Evolutionary conservation across 108 stramenopile genomes (phyloP).

Genomic region (Pseudonitzschia delicatissima): DNA sequence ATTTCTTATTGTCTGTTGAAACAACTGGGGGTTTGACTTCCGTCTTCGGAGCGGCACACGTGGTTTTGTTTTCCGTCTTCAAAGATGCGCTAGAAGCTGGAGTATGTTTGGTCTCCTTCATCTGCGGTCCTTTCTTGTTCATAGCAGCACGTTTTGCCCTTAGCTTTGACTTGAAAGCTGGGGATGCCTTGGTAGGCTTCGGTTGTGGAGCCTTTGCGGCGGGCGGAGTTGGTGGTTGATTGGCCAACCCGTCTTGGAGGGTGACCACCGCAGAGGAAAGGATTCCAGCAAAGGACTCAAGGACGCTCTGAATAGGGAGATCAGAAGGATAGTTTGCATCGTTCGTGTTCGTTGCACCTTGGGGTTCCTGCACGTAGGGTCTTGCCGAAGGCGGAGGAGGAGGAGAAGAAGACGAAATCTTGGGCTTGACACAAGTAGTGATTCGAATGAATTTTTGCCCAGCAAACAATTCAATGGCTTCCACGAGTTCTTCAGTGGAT

Average conservation of each 20-base stretch:
- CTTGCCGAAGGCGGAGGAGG: background rate
- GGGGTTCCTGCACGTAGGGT: too few relatives aligned
- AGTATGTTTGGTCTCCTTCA: too few relatives aligned
- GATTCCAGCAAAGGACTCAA: constrained; percentile 28
- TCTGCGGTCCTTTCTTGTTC: too few relatives aligned
- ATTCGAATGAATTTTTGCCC: constrained; percentile 39
- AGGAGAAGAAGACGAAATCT: background rate
- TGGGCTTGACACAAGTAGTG: constrained; percentile 49
- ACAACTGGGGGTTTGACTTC: too few relatives aligned
- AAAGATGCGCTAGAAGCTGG: background rate
- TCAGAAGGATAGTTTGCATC: background rate
- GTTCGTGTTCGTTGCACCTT: too few relatives aligned
- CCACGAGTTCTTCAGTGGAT: constrained; percentile 61
- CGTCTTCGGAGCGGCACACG: too few relatives aligned
- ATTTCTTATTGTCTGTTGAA: too few relatives aligned
- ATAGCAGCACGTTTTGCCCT: background rate
- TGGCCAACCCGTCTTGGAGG: background rate
- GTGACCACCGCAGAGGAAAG: constrained; percentile 7
- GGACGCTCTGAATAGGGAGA: background rate
- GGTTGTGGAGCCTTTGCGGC: background rate
- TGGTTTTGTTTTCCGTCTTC: background rate
- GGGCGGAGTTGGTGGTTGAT: background rate
- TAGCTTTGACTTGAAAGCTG: background rate
- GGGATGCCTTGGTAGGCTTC: background rate
- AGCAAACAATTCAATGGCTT: constrained; percentile 60